A percentile compares a stretch with the other conserved stretches of the same genome.
Evolutionary conservation across 2,329 filamentous ascomycete species (phyloP).

Genomic region (Fusarium sp.): DNA sequence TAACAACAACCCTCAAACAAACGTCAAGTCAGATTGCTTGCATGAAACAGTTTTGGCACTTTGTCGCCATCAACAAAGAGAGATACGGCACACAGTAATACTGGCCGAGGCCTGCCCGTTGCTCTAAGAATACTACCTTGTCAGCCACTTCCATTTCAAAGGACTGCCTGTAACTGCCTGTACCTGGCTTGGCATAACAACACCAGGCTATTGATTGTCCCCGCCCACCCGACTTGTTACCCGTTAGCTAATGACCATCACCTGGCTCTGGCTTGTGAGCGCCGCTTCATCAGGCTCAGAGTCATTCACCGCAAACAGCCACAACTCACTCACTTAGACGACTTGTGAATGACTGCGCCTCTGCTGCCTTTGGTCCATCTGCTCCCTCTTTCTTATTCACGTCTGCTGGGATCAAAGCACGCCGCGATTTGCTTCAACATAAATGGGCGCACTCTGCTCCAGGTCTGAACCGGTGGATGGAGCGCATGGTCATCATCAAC

Average conservation of each 20-base stretch:
- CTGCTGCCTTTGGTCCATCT: conserved; percentile 24
- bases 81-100: neutral
- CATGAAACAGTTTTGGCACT: conserved; percentile 4
- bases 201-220: conserved; percentile 21
- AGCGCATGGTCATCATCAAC: conserved; percentile 19
- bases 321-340: conserved; percentile 10
- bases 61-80: conserved; percentile 6
- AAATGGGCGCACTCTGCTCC: conserved; percentile 52
- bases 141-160: neutral
- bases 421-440: conserved; percentile 12
- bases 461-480: conserved; percentile 37
- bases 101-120: conserved; percentile 2
- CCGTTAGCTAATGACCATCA: conserved; percentile 29
- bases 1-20: conserved; percentile 15
- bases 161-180: no score
- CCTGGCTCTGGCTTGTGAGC: conserved; percentile 37
- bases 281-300: conserved; percentile 27
- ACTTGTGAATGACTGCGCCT: conserved; percentile 27
- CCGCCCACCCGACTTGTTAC: conserved; percentile 11
- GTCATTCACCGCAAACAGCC: conserved; percentile 35
- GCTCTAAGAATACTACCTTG: conserved; percentile 1
- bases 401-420: neutral
- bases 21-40: neutral
- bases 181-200: conserved; percentile 14
- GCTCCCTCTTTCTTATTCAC: conserved; percentile 8